A percentile compares a stretch with the other conserved stretches of the same genome.
Conservation (phyloP, 306 rosid species). For the Crataegus laevigata region DNA sequence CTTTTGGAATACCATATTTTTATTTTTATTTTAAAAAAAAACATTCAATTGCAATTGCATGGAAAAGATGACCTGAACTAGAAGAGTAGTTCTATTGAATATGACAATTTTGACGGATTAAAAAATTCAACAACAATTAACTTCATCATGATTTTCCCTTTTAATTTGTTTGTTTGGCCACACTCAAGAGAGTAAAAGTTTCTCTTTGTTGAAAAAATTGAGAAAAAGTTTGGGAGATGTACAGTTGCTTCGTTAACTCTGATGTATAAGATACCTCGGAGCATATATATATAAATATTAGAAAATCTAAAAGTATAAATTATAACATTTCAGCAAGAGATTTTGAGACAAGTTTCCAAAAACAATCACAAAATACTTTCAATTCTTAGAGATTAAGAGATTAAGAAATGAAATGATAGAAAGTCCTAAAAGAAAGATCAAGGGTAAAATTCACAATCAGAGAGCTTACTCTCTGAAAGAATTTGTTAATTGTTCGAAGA, state of each 20-base stretch:
- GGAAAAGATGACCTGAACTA: background rate
- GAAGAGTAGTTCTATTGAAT: conserved; percentile 2
- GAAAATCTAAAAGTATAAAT: background rate
- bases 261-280: background rate
- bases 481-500: background rate
- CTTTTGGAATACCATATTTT: conserved; percentile 19
- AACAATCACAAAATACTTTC: background rate
- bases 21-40: conserved; percentile 6
- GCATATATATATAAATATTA: background rate
- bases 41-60: conserved; percentile 10
- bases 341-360: background rate
- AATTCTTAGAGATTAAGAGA: background rate
- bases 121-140: background rate
- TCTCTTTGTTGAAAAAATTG: background rate
- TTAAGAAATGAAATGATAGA: background rate
- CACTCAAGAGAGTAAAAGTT: background rate
- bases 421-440: background rate
- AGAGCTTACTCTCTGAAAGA: background rate
- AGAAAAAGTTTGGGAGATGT: background rate
- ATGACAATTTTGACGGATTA: conserved; percentile 28
- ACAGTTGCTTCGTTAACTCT: background rate
- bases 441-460: background rate
- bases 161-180: background rate
- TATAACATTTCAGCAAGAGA: background rate
- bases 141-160: too few relatives aligned